Evolutionary conservation across 345 rosid species (phyloP).

Genomic region (Iberis pinnata): DNA sequence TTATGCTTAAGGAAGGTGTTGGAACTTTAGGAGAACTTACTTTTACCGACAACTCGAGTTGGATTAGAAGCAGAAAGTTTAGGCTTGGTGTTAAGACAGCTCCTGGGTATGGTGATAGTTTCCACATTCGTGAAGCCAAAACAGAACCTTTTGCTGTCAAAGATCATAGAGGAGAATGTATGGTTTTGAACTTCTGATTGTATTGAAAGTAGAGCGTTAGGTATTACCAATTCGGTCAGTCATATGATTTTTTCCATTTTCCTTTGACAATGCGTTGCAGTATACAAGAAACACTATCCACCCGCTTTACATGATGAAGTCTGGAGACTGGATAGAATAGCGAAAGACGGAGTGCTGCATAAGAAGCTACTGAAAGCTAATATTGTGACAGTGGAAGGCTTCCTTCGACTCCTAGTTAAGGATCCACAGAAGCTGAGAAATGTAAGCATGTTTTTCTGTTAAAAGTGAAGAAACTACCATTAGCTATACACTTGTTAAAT

Average conservation of each 20-base stretch:
- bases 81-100: conserved; percentile 72
- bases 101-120: conserved; percentile 46
- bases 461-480: neutral
- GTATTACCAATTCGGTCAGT: neutral
- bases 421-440: conserved; percentile 70
- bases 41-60: conserved; percentile 91
- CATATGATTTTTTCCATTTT: neutral
- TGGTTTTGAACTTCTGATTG: conserved; percentile 29
- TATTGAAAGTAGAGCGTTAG: conserved; percentile 11
- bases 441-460: conserved; percentile 35
- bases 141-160: conserved; percentile 89
- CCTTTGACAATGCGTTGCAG: conserved; percentile 36
- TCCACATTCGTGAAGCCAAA: conserved; percentile 71
- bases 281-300: conserved; percentile 91
- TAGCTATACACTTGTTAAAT: neutral
- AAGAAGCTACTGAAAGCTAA: conserved; percentile 57
- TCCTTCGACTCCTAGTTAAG: conserved; percentile 64
- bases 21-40: conserved; percentile 82
- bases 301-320: conserved; percentile 90
- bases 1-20: conserved; percentile 69
- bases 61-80: conserved; percentile 96
- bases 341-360: conserved; percentile 93
- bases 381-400: conserved; percentile 74
- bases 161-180: conserved; percentile 95
- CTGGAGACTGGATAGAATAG: conserved; percentile 93